These are phyloP conservation scores for Penicillium nucicola DNA, from an alignment of 495 filamentous ascomycete species.

Conservation along the genomic window DNA sequence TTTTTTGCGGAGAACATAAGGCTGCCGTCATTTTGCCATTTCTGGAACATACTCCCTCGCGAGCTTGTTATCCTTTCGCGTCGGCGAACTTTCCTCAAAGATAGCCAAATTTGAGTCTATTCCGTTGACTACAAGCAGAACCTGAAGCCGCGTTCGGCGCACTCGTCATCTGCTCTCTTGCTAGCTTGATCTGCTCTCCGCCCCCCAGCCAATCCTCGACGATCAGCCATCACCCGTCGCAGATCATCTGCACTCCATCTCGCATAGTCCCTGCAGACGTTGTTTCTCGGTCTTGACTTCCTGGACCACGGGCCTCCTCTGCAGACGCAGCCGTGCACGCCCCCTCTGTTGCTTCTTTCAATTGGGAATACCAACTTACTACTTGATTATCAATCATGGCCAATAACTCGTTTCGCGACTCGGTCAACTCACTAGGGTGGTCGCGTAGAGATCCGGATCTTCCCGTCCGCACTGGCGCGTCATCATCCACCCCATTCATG, in stretches of 20 bases:
- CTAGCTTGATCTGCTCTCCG: conserved; percentile 25
- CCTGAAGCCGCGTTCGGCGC: conserved; percentile 29
- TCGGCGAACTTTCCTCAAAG: conserved; percentile 10
- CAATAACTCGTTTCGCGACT: conserved; percentile 84
- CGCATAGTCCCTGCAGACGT: conserved; percentile 47
- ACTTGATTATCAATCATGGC: conserved; percentile 60
- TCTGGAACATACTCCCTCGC: background rate
- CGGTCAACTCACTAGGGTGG: conserved; percentile 94
- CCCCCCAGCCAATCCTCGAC: conserved; percentile 25
- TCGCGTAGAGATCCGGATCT: conserved; percentile 78
- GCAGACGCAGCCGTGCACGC: conserved; percentile 22
- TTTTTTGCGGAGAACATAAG: background rate
- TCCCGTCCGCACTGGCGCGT: conserved; percentile 73
- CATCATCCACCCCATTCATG: conserved; percentile 66
- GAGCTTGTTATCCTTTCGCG: background rate
- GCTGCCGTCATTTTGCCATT: background rate
- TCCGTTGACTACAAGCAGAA: conserved; percentile 25
- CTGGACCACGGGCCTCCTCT: conserved; percentile 21
- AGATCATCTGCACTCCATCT: conserved; percentile 59
- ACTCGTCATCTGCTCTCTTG: conserved; percentile 39
- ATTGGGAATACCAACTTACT: conserved; percentile 11
- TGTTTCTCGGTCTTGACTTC: conserved; percentile 23
- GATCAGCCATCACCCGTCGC: conserved; percentile 27
- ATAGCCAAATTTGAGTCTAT: conserved; percentile 7
- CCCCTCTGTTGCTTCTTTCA: conserved; percentile 8